Conservation (phyloP, 2,329 filamentous ascomycete species). For the Coleophoma cylindrospora region DNA sequence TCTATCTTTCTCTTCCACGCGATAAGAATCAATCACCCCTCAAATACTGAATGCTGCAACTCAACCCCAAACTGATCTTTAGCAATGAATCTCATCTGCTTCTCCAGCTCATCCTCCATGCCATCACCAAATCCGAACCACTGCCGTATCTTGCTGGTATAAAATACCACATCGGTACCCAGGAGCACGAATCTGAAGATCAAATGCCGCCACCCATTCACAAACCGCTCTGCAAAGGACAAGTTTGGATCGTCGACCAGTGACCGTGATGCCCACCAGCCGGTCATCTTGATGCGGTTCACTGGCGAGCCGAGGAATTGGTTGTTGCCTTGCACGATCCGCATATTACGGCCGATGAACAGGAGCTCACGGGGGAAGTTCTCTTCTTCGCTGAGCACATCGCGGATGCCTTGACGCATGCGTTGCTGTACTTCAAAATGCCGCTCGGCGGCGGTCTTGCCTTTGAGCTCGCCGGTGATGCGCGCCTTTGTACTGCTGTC, state of each 20-base stretch:
- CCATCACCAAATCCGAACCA: constrained; percentile 70
- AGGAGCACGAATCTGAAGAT: constrained; percentile 77
- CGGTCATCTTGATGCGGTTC: constrained; percentile 90
- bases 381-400: constrained; percentile 62
- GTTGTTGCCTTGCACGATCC: constrained; percentile 71
- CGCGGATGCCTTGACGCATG: constrained; percentile 58
- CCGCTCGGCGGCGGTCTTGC: constrained; percentile 48
- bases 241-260: constrained; percentile 71
- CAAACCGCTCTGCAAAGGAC: constrained; percentile 54
- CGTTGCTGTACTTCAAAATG: constrained; percentile 74
- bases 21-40: constrained; percentile 49
- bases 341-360: constrained; percentile 68
- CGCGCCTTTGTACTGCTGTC: constrained; percentile 63
- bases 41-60: constrained; percentile 82
- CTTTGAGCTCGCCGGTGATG: constrained; percentile 46
- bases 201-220: constrained; percentile 70
- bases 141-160: constrained; percentile 73
- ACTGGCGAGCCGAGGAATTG: constrained; percentile 69
- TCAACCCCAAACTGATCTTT: constrained; percentile 84
- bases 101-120: constrained; percentile 93
- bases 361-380: constrained; percentile 68
- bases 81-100: constrained; percentile 79
- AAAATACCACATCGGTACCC: constrained; percentile 76
- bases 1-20: no score
- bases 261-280: constrained; percentile 80